phyloP scores from a whole-genome alignment of 768 basidiomycete species.

The Boletus eberwhitei region DNA sequence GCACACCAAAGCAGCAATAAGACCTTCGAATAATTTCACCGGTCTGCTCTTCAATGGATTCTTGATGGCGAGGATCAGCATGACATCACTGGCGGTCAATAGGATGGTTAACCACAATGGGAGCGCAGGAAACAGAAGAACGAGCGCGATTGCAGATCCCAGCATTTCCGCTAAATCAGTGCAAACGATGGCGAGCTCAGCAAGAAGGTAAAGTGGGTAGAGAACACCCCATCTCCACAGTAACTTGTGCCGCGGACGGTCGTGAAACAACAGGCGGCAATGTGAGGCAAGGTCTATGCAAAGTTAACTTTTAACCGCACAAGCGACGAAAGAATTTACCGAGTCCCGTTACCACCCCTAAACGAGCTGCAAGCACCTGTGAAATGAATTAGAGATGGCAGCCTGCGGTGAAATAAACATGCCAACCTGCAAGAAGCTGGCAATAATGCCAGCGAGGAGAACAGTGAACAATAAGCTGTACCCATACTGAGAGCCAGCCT shows the following conservation, averaged over 20 bases:
- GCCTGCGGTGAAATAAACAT: neutral
- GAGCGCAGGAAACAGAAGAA: constrained; percentile 66
- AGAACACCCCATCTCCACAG: constrained; percentile 57
- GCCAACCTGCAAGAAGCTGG: constrained; percentile 71
- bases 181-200: constrained; percentile 71
- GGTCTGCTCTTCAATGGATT: constrained; percentile 68
- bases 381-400: constrained; percentile 2
- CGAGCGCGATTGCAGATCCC: constrained; percentile 77
- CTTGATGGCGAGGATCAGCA: constrained; percentile 66
- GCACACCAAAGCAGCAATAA: constrained; percentile 61
- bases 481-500: constrained; percentile 82
- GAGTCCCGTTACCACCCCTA: constrained; percentile 81
- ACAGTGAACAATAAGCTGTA: constrained; percentile 86
- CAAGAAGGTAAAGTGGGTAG: constrained; percentile 61
- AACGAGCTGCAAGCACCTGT: constrained; percentile 70
- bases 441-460: constrained; percentile 76
- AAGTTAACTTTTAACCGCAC: constrained; percentile 14
- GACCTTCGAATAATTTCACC: constrained; percentile 62
- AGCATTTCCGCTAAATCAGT: constrained; percentile 82
- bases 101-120: constrained; percentile 71
- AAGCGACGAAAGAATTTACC: constrained; percentile 40
- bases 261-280: constrained; percentile 61
- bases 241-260: constrained; percentile 55
- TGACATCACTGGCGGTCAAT: constrained; percentile 64
- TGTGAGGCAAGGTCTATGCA: constrained; percentile 56